A percentile compares a stretch with the other conserved stretches of the same genome.
phyloP scores from a whole-genome alignment of 73 alveolate genomes.

The Paramecium octaurelia region DNA sequence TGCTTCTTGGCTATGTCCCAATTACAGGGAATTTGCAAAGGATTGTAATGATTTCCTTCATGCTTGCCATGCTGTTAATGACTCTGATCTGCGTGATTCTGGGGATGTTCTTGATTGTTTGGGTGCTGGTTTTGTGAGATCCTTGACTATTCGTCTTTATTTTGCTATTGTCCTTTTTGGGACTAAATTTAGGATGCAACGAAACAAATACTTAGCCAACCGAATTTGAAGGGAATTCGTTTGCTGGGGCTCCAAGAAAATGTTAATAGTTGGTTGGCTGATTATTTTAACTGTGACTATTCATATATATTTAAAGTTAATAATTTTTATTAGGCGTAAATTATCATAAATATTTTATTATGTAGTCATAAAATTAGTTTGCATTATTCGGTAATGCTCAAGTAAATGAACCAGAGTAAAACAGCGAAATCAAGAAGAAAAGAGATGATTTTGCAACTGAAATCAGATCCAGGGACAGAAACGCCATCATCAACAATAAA shows the following conservation, averaged over 20 bases:
- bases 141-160: neutral
- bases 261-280: neutral
- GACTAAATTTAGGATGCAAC: neutral
- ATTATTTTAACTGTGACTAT: neutral
- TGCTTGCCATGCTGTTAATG: neutral
- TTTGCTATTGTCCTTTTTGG: neutral
- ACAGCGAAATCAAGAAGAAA: neutral
- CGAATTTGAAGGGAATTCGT: neutral
- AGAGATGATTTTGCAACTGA: constrained; percentile 19
- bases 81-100: neutral
- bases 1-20: constrained; percentile 54
- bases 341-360: constrained; percentile 12
- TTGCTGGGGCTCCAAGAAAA: neutral
- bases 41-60: constrained; percentile 32
- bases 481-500: neutral
- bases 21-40: constrained; percentile 36
- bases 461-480: neutral
- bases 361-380: constrained; percentile 29
- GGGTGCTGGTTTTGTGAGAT: neutral
- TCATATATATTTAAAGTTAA: neutral
- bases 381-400: neutral
- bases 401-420: neutral
- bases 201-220: neutral
- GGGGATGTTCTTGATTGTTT: neutral
- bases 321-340: neutral